Percentiles rank a stretch among this genome's conserved stretches.
Evolutionary conservation across 805 yeast genomes (phyloP).

Genomic region (Candida ipomoeae): DNA sequence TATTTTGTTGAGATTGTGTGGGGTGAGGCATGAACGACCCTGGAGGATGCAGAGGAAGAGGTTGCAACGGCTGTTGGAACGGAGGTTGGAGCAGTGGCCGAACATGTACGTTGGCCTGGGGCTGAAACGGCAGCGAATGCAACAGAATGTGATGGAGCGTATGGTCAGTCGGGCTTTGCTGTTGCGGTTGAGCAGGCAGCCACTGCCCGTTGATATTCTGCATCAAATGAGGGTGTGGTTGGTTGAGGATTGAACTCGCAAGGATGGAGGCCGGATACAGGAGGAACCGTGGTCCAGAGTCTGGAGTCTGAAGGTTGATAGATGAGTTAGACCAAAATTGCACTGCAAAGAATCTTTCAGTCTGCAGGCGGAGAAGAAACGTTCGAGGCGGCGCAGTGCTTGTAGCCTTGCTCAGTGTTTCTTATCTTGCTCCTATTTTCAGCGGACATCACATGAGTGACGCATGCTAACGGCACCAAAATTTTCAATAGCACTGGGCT

Average conservation of each 20-base stretch:
- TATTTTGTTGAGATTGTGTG: background rate
- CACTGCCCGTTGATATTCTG: slow-evolving; percentile 1
- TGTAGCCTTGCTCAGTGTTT: background rate
- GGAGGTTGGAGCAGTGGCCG: slow-evolving; percentile 4
- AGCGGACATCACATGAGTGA: background rate
- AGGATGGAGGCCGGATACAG: background rate
- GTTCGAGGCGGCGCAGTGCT: slow-evolving; percentile 1
- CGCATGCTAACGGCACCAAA: background rate
- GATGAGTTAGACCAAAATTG: background rate
- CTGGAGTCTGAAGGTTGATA: background rate
- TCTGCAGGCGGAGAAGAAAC: slow-evolving; percentile 1
- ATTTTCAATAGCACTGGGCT: background rate
- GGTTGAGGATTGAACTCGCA: background rate
- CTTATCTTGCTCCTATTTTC: background rate
- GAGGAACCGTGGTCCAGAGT: background rate
- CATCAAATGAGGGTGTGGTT: background rate
- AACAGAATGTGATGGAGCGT: background rate
- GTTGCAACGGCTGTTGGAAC: background rate
- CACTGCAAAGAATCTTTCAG: slow-evolving; percentile 1
- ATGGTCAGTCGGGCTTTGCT: background rate
- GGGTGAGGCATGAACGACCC: background rate
- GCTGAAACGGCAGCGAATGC: background rate
- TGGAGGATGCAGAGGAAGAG: background rate
- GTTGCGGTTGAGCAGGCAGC: background rate
- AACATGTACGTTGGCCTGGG: background rate